Evolutionary conservation across 2,329 filamentous ascomycete genomes (phyloP).

Genomic region (Colletotrichum australisinense): DNA sequence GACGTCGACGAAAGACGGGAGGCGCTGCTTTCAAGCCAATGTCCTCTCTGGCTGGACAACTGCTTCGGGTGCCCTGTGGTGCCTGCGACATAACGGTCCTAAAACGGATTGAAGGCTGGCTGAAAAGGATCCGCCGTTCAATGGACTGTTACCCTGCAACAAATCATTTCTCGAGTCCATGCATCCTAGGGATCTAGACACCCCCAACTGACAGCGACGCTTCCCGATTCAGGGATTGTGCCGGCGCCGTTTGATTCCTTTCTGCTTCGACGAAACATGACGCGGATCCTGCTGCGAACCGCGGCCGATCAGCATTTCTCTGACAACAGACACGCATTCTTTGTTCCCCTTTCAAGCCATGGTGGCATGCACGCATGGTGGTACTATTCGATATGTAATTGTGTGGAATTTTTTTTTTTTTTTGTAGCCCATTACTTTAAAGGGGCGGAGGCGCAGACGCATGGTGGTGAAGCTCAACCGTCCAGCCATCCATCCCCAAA

Average conservation of each 20-base stretch:
- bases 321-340: slow-evolving; percentile 3
- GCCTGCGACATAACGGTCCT: slow-evolving; percentile 15
- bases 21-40: background rate
- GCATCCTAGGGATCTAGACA: background rate
- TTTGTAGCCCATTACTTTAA: no score
- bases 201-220: background rate
- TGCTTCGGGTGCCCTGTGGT: slow-evolving; percentile 11
- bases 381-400: no score
- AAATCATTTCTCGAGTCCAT: slow-evolving; percentile 5
- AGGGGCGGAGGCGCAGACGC: no score
- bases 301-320: slow-evolving; percentile 31
- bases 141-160: slow-evolving; percentile 1
- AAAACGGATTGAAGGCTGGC: slow-evolving; percentile 1
- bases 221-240: slow-evolving; percentile 18
- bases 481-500: slow-evolving; percentile 3
- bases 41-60: background rate
- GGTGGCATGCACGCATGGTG: background rate
- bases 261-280: slow-evolving; percentile 21
- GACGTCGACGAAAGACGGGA: slow-evolving; percentile 1
- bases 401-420: no score
- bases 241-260: slow-evolving; percentile 18
- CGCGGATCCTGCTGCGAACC: slow-evolving; percentile 26
- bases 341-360: slow-evolving; percentile 7
- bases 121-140: slow-evolving; percentile 1
- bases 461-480: no score